Base-by-base conservation (phyloP, 805 yeast genomes). In the Starmera caribaea region DNA sequence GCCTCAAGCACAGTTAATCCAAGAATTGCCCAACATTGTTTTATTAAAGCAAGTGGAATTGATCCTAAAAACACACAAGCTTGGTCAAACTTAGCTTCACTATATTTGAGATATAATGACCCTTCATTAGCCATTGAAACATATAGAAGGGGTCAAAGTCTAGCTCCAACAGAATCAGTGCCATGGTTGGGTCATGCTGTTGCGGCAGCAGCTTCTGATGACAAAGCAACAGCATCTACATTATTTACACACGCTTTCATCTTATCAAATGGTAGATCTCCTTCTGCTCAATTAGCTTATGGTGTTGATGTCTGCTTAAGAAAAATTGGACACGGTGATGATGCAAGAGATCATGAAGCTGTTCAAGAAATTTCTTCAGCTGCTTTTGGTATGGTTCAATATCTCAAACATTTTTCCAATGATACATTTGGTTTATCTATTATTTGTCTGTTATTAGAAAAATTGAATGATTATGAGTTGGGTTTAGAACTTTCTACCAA, bases 131-230 rank as follows among this genome's bases (percentile, higher is more conserved):
- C 97, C 0, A 68, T 70, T 34, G 79, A 81, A 44, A 79, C 94
- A 0, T 77, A 83, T 43, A 62, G 68, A 32, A 73, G 86, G 45
- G 81, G 92, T 0, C 90, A 84, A 49, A 77, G 95, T 16, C 64
- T 86, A 11, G 81, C 89, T 3, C 97, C 98, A 3, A 82, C 79
- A 39, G 71, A 69, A 38, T 67, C 84, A 0, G 66, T 66, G 6
- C 74, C 96, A 0, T 92, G 97, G 97, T 56, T 84, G 28, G 96
- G 96, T 2, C 78, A 80, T 51, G 97, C 96, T 0, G 54, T 90
- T 30, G 66, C 74, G 1, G 62, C 69, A 7, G 71, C 73, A 40
- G 73, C 68, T 1, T 48, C 54, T 11, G 85, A 82, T 3, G 70
- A 79, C 36, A 32, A 33, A 0, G 58, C 55, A 2, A 66, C 63